phyloP scores from a whole-genome alignment of 2,329 filamentous ascomycete genomes.

The Cercospora sp. region DNA sequence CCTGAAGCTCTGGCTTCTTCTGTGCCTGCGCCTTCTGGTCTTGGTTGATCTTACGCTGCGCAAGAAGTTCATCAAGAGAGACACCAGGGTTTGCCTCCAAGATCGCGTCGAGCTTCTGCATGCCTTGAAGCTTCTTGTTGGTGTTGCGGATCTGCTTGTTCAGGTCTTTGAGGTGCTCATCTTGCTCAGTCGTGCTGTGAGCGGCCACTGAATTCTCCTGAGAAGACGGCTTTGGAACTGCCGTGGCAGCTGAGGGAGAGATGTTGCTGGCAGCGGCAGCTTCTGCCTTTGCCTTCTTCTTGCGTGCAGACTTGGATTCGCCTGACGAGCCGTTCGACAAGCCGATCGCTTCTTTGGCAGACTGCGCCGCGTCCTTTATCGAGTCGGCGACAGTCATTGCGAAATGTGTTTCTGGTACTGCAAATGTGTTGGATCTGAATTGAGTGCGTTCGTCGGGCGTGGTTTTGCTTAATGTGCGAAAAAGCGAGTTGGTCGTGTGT shows the following conservation, averaged over 20 bases:
- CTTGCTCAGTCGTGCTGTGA: slow-evolving; percentile 65
- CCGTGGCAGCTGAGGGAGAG: slow-evolving; percentile 22
- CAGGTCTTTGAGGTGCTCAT: slow-evolving; percentile 79
- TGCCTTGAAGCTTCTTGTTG: slow-evolving; percentile 86
- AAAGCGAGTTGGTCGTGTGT: slow-evolving; percentile 3
- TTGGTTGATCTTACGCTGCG: slow-evolving; percentile 71
- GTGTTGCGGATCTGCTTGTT: slow-evolving; percentile 92
- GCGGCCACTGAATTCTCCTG: slow-evolving; percentile 33
- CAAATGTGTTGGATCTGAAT: background rate
- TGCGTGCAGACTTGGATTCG: slow-evolving; percentile 55
- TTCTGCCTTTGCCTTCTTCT: slow-evolving; percentile 47
- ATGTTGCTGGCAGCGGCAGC: slow-evolving; percentile 34
- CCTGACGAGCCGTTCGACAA: slow-evolving; percentile 56
- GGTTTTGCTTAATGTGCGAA: background rate
- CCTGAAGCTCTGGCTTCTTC: slow-evolving; percentile 72
- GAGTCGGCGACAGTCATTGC: slow-evolving; percentile 15
- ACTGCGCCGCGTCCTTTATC: slow-evolving; percentile 13
- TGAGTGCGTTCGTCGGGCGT: background rate
- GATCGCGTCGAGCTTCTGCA: slow-evolving; percentile 69
- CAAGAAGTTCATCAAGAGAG: slow-evolving; percentile 71
- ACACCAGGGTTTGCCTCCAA: slow-evolving; percentile 69
- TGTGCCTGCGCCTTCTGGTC: slow-evolving; percentile 76
- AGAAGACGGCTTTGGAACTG: slow-evolving; percentile 24
- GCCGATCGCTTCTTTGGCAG: slow-evolving; percentile 46
- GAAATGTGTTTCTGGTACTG: slow-evolving; percentile 1